These are phyloP conservation scores for Aspergillus uvarum DNA, from an alignment of 2,329 filamentous ascomycete genomes.

Conservation along the genomic window DNA sequence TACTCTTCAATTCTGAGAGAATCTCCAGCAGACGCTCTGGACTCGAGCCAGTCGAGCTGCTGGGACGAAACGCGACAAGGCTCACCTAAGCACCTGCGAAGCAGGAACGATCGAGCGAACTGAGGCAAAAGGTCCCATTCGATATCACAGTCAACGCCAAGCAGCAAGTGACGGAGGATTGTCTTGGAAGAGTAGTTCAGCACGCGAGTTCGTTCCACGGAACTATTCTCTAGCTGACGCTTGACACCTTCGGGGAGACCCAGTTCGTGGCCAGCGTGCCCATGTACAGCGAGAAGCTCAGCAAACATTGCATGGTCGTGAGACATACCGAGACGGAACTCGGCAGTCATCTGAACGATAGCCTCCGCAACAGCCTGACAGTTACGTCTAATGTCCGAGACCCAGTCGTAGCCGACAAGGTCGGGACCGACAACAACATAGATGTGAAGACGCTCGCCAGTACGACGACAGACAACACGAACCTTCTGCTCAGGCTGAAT, in stretches of 20 bases:
- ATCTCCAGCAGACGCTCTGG: constrained; percentile 31
- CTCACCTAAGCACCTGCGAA: constrained; percentile 47
- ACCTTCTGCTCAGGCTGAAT: constrained; percentile 14
- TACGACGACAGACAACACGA: constrained; percentile 12
- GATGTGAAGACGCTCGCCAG: constrained; percentile 25
- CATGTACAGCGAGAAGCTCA: constrained; percentile 28
- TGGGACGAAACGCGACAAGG: constrained; percentile 39
- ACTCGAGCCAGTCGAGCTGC: constrained; percentile 45
- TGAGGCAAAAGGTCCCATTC: constrained; percentile 16
- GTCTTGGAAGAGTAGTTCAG: constrained; percentile 13
- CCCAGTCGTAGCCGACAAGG: constrained; percentile 22
- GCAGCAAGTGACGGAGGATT: constrained; percentile 14
- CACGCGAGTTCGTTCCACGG: constrained; percentile 31
- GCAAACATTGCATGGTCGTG: constrained; percentile 35
- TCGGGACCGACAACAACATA: constrained; percentile 28
- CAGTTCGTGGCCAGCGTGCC: constrained; percentile 29
- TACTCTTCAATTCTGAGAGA: constrained; percentile 39
- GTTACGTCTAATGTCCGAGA: constrained; percentile 31
- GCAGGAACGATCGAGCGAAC: constrained; percentile 10
- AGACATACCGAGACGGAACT: constrained; percentile 32
- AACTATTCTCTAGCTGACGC: constrained; percentile 25
- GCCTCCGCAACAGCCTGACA: constrained; percentile 39
- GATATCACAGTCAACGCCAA: constrained; percentile 15
- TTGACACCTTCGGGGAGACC: constrained; percentile 17
- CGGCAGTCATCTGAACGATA: constrained; percentile 35